Conservation (phyloP, 177 flowering plant species). For the Vitis hybrid region DNA sequence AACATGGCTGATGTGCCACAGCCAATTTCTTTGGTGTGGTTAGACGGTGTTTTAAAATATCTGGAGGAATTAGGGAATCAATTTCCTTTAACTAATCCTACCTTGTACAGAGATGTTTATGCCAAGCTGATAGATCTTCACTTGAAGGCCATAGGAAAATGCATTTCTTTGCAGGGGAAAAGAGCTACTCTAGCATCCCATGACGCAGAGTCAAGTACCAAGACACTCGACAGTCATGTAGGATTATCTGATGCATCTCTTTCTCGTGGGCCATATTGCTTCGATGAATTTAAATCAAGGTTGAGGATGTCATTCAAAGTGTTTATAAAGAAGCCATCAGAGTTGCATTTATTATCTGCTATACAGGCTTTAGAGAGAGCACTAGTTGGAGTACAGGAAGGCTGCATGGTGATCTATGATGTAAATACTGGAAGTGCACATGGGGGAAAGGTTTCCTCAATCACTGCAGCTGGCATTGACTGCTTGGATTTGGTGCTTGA, state of each 20-base stretch:
- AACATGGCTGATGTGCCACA: conserved; percentile 37
- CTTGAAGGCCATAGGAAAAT: conserved; percentile 68
- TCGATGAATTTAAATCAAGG: conserved; percentile 63
- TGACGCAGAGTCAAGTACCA: conserved; percentile 60
- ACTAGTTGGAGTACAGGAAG: conserved; percentile 64
- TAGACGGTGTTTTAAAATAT: conserved; percentile 75
- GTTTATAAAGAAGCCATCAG: conserved; percentile 52
- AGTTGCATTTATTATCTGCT: conserved; percentile 55
- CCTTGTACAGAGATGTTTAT: conserved; percentile 48
- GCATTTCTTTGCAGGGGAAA: conserved; percentile 77
- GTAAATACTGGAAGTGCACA: conserved; percentile 41
- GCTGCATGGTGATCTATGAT: conserved; percentile 41
- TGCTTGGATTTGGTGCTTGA: conserved; percentile 85
- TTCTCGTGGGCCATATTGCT: conserved; percentile 22
- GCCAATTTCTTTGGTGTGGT: conserved; percentile 55
- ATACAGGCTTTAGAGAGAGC: conserved; percentile 78
- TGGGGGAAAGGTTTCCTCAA: conserved; percentile 63
- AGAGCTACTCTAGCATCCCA: conserved; percentile 65
- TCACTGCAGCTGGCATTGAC: conserved; percentile 83
- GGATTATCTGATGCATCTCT: conserved; percentile 20
- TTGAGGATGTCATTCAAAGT: conserved; percentile 70
- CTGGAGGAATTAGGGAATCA: conserved; percentile 69
- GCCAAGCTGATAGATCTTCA: conserved; percentile 56
- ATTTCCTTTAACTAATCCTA: conserved; percentile 43
- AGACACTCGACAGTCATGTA: conserved; percentile 33